Percentiles rank a stretch among this genome's conserved stretches.
phyloP scores from a whole-genome alignment of 2,329 filamentous ascomycete species.

The Monosporascus sp. region DNA sequence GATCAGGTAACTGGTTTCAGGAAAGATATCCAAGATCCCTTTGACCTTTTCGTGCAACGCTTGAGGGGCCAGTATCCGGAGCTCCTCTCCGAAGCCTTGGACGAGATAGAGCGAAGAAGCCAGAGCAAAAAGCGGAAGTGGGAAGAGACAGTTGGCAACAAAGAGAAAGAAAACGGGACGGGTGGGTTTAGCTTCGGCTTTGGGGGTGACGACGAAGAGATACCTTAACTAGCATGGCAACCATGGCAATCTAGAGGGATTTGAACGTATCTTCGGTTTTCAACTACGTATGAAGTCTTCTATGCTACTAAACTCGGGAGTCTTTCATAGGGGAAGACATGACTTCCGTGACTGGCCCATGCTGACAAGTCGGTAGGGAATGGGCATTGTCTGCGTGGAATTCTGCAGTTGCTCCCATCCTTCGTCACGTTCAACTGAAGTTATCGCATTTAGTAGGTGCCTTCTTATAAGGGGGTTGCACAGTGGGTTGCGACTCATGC shows the following conservation, averaged over 20 bases:
- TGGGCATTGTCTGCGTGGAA: too few species aligned
- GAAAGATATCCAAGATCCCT: constrained; percentile 65
- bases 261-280: not conserved
- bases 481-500: not conserved
- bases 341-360: too few species aligned
- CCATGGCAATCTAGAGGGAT: too few species aligned
- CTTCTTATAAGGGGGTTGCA: not conserved
- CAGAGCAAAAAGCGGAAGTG: constrained; percentile 74
- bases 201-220: constrained; percentile 40
- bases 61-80: constrained; percentile 60
- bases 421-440: not conserved
- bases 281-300: too few species aligned
- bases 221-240: constrained; percentile 26
- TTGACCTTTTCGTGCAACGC: constrained; percentile 65
- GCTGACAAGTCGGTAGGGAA: too few species aligned
- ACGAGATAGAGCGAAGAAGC: constrained; percentile 57
- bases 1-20: constrained; percentile 86
- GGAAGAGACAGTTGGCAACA: constrained; percentile 67
- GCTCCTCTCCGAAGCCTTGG: constrained; percentile 59
- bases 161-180: constrained; percentile 30
- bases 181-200: constrained; percentile 52
- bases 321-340: too few species aligned
- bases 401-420: not conserved
- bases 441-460: not conserved
- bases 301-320: too few species aligned